These are phyloP conservation scores for Rhododendron ovatum DNA, from an alignment of 148 eudicot genomes.

Conservation along the genomic window DNA sequence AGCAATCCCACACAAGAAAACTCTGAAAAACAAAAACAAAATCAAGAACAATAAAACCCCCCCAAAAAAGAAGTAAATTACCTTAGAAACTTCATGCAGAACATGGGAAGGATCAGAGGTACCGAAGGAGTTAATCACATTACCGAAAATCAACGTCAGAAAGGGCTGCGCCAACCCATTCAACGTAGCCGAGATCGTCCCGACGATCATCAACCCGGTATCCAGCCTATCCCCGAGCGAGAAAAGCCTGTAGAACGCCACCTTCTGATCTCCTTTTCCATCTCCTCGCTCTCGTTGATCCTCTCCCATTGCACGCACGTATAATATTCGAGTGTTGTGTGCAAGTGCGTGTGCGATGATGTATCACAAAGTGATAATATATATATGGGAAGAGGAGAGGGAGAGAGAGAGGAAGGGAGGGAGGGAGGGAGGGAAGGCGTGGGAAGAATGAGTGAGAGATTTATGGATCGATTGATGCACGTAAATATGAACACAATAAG, in stretches of 20 bases:
- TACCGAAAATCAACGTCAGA: conserved; percentile 58
- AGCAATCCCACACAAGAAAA: neutral
- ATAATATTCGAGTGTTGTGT: neutral
- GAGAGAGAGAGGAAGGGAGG: neutral
- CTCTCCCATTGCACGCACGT: neutral
- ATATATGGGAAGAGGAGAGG: neutral
- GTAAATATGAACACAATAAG: neutral
- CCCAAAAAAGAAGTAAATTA: neutral
- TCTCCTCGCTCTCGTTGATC: neutral
- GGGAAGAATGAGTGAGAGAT: neutral
- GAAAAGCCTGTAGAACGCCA: conserved; percentile 51
- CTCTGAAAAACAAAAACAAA: neutral
- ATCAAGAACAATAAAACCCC: neutral
- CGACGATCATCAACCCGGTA: conserved; percentile 45
- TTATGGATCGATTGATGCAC: neutral
- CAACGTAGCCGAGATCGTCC: conserved; percentile 40
- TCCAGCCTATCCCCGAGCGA: conserved; percentile 50
- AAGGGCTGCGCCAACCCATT: conserved; percentile 71
- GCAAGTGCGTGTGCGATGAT: neutral
- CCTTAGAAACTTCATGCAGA: conserved; percentile 70
- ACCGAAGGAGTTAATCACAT: conserved; percentile 60
- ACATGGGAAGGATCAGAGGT: conserved; percentile 26
- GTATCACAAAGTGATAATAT: too few relatives aligned
- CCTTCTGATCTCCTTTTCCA: conserved; percentile 28
- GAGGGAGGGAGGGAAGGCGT: neutral